A percentile compares a stretch with the other conserved stretches of the same genome.
Conservation (phyloP, 2,329 filamentous ascomycete species). For the Fusarium napiforme region DNA sequence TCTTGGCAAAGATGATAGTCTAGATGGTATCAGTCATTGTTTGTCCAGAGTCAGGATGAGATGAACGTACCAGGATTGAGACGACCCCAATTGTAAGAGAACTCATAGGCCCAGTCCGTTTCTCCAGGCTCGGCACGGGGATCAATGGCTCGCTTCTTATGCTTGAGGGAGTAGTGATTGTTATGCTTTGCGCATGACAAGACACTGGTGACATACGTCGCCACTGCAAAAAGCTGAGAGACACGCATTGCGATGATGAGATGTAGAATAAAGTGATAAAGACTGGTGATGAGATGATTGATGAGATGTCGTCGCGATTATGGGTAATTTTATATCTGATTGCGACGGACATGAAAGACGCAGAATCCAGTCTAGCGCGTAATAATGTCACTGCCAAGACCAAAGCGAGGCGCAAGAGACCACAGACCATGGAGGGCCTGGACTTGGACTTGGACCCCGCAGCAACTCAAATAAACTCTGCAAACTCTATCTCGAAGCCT, state of each 20-base stretch:
- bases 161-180: conserved; percentile 23
- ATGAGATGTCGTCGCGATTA: too few species aligned
- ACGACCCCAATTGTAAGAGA: conserved; percentile 34
- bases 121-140: conserved; percentile 7
- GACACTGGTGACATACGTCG: not conserved
- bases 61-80: conserved; percentile 12
- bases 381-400: conserved; percentile 29
- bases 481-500: not conserved
- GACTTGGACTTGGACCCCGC: not conserved
- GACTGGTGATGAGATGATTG: not conserved
- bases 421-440: not conserved
- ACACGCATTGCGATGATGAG: not conserved
- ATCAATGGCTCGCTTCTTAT: conserved; percentile 23
- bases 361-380: not conserved
- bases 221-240: not conserved
- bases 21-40: not conserved
- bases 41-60: accelerated
- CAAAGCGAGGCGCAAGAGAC: not conserved
- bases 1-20: conserved; percentile 35
- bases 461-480: too few species aligned
- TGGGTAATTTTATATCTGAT: not conserved
- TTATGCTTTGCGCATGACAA: conserved; percentile 23
- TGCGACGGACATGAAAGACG: not conserved
- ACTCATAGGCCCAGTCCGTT: conserved; percentile 34
- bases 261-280: accelerated